Conservation (phyloP, 257 asterid species). For the Fraxinus americana region DNA sequence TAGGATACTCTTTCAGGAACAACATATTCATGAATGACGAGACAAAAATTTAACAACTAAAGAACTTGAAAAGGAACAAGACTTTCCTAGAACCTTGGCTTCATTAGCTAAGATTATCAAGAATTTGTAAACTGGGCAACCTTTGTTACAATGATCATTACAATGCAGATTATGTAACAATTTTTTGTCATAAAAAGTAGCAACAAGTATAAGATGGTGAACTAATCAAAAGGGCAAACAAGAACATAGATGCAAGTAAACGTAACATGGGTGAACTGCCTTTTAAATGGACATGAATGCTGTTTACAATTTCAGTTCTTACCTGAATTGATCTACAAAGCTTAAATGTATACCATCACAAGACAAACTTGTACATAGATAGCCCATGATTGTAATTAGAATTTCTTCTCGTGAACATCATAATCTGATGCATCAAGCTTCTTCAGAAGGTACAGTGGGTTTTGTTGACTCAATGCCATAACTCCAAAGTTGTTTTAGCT, state of each 20-base stretch:
- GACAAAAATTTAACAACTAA: neutral
- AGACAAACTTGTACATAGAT: neutral
- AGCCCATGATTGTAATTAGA: neutral
- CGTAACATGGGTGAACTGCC: neutral
- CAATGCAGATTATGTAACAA: neutral
- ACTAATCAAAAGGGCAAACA: neutral
- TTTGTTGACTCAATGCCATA: slow-evolving; percentile 24
- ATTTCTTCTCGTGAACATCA: neutral
- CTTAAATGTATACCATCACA: neutral
- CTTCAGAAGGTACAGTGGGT: slow-evolving; percentile 2
- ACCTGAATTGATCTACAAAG: neutral
- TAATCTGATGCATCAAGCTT: slow-evolving; percentile 19
- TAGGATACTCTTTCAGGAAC: neutral
- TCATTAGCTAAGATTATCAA: neutral
- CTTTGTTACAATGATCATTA: neutral
- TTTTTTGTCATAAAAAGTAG: neutral
- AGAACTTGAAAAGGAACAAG: neutral
- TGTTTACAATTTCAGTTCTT: neutral
- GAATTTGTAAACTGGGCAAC: neutral
- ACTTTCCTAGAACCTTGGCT: neutral
- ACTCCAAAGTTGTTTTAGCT: slow-evolving; percentile 48
- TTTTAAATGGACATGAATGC: neutral
- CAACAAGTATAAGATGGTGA: neutral
- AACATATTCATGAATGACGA: too few relatives aligned
- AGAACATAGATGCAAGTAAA: neutral